A percentile compares a stretch with the other conserved stretches of the same genome.
These are phyloP conservation scores for Eleusine coracana DNA, from an alignment of 176 grass and related monocot genomes.

Conservation along the genomic window DNA sequence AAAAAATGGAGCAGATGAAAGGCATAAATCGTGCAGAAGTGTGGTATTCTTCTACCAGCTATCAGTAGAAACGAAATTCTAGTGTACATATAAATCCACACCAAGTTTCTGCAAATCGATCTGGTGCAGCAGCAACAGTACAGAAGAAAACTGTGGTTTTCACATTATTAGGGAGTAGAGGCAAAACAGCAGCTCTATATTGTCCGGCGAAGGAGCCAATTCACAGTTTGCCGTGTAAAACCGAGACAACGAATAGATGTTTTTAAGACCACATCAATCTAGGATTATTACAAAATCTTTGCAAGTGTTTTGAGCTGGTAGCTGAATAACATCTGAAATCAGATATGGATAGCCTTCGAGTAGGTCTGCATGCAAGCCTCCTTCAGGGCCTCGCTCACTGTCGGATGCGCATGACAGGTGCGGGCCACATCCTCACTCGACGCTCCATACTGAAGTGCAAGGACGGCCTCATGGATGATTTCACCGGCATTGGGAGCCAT, in stretches of 20 bases:
- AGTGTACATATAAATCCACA: neutral
- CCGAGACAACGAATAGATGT: neutral
- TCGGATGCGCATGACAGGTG: conserved; percentile 86
- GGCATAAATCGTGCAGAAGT: neutral
- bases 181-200: conserved; percentile 21
- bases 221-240: conserved; percentile 30
- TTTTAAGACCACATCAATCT: conserved; percentile 28
- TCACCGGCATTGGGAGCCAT: conserved; percentile 82
- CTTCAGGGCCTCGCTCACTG: conserved; percentile 89
- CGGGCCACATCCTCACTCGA: conserved; percentile 81
- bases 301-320: conserved; percentile 6
- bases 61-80: conserved; percentile 20
- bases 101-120: neutral
- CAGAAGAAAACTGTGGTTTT: conserved; percentile 6
- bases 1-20: neutral
- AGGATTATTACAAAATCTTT: conserved; percentile 48
- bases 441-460: conserved; percentile 85
- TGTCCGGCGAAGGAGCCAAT: conserved; percentile 14
- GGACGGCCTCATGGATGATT: conserved; percentile 79
- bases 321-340: conserved; percentile 7
- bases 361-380: conserved; percentile 82
- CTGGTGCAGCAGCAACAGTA: neutral
- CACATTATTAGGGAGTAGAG: conserved; percentile 29
- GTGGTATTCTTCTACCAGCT: conserved; percentile 8
- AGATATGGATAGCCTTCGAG: conserved; percentile 76